These are phyloP conservation scores for Hypsizygus marmoreus DNA, from an alignment of 768 basidiomycete species.

Conservation along the genomic window DNA sequence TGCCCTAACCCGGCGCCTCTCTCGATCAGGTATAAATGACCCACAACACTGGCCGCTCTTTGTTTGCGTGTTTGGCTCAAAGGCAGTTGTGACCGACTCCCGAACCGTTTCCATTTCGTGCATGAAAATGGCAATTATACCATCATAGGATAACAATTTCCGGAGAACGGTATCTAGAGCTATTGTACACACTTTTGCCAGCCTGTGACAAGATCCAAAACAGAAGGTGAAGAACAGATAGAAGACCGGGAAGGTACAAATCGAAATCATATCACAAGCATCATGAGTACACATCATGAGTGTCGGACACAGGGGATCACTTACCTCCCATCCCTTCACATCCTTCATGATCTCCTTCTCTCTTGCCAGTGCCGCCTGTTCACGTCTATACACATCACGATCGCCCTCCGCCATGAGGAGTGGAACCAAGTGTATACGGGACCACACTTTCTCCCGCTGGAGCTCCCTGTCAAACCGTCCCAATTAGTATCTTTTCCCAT, in stretches of 20 bases:
- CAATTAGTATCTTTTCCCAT: slow-evolving; percentile 44
- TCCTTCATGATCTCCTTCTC: slow-evolving; percentile 96
- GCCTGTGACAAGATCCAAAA: slow-evolving; percentile 45
- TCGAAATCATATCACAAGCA: slow-evolving; percentile 23
- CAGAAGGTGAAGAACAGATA: slow-evolving; percentile 17
- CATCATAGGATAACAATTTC: slow-evolving; percentile 39
- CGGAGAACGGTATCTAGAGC: slow-evolving; percentile 62
- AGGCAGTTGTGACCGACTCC: neutral
- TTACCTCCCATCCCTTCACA: slow-evolving; percentile 91
- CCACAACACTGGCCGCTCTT: slow-evolving; percentile 6
- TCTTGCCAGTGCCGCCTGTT: slow-evolving; percentile 72
- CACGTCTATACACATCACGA: slow-evolving; percentile 82
- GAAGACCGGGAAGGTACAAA: slow-evolving; percentile 25
- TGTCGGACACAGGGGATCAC: slow-evolving; percentile 33
- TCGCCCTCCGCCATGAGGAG: slow-evolving; percentile 92
- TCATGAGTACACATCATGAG: slow-evolving; percentile 22
- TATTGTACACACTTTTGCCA: slow-evolving; percentile 87
- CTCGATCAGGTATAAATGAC: slow-evolving; percentile 3
- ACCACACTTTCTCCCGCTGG: slow-evolving; percentile 91
- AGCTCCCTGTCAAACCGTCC: slow-evolving; percentile 74
- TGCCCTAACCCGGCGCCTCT: slow-evolving; percentile 2
- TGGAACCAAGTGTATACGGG: slow-evolving; percentile 92
- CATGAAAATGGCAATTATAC: slow-evolving; percentile 4
- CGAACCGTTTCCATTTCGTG: slow-evolving; percentile 6
- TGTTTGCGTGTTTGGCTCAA: slow-evolving; percentile 3